A percentile compares a stretch with the other conserved stretches of the same genome.
These are phyloP conservation scores for Coemansia sp. DNA, from an alignment of 192 early-diverging fungal genomes.

Conservation along the genomic window DNA sequence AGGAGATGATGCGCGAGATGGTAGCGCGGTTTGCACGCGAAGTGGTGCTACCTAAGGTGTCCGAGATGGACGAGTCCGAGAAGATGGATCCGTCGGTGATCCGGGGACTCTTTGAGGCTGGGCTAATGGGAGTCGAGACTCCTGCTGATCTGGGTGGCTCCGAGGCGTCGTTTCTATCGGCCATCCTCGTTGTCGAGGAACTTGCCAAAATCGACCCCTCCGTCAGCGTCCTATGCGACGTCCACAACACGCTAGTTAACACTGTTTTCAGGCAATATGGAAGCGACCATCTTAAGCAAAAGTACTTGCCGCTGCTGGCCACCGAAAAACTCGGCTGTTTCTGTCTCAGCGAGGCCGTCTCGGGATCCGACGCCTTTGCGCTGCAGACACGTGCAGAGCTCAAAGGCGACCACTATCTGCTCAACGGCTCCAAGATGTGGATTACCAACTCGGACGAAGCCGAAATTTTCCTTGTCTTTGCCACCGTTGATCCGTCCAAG, in stretches of 20 bases:
- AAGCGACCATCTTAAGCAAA: conserved; percentile 70
- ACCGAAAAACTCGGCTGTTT: conserved; percentile 88
- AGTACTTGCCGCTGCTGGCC: conserved; percentile 85
- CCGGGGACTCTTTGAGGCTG: conserved; percentile 86
- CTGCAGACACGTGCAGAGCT: conserved; percentile 83
- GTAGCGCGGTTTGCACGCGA: conserved; percentile 81
- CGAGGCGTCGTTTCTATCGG: conserved; percentile 80
- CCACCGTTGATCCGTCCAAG: conserved; percentile 91
- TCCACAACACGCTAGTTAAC: conserved; percentile 97
- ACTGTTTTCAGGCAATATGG: conserved; percentile 89
- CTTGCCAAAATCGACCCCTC: conserved; percentile 96
- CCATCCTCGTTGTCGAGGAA: conserved; percentile 87
- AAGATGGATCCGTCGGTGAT: conserved; percentile 76
- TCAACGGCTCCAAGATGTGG: conserved; percentile 93
- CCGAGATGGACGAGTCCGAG: conserved; percentile 92
- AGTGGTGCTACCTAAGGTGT: conserved; percentile 80
- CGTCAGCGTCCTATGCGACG: conserved; percentile 88
- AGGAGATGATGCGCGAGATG: conserved; percentile 79
- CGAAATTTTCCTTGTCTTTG: conserved; percentile 96
- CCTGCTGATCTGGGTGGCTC: conserved; percentile 78
- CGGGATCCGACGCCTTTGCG: conserved; percentile 95
- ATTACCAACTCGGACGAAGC: conserved; percentile 96
- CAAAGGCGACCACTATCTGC: conserved; percentile 85
- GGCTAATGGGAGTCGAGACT: conserved; percentile 95
- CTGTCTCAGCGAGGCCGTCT: conserved; percentile 90